A percentile compares a stretch with the other conserved stretches of the same genome.
Conservation (phyloP, 768 basidiomycete genomes). For the Inosperma sp. region DNA sequence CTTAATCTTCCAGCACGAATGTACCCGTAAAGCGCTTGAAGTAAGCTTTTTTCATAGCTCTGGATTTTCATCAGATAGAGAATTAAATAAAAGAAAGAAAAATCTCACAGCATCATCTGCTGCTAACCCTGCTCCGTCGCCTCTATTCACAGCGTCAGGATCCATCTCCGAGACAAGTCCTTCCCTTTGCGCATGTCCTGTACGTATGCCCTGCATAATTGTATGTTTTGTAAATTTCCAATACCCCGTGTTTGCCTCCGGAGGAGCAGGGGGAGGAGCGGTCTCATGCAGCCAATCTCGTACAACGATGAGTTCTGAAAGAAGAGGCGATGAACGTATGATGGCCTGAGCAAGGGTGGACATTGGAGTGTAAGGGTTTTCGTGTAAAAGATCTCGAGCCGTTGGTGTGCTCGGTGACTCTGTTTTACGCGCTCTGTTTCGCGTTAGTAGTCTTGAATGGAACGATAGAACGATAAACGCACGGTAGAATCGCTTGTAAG, state of each 20-base stretch:
- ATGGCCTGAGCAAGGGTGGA: conserved; percentile 70
- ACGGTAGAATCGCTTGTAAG: conserved; percentile 74
- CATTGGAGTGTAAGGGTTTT: conserved; percentile 82
- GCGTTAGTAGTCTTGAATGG: not conserved
- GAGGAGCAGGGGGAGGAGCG: conserved; percentile 52
- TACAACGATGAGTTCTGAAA: conserved; percentile 73
- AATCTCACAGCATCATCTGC: conserved; percentile 71
- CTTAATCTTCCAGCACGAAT: conserved; percentile 83
- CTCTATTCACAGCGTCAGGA: conserved; percentile 69
- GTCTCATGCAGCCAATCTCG: conserved; percentile 88
- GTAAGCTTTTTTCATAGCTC: conserved; percentile 77
- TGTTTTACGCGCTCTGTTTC: conserved; percentile 61
- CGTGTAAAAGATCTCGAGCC: conserved; percentile 51
- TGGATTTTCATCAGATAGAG: conserved; percentile 24
- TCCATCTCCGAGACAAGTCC: conserved; percentile 68
- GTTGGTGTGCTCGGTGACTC: conserved; percentile 43
- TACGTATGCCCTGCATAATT: conserved; percentile 59
- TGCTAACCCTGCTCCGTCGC: conserved; percentile 55
- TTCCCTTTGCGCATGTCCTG: conserved; percentile 40
- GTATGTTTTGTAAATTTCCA: conserved; percentile 79
- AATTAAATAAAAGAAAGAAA: not conserved
- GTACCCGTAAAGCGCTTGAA: conserved; percentile 74
- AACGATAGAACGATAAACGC: conserved; percentile 26
- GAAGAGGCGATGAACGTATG: conserved; percentile 59
- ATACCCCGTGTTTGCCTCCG: conserved; percentile 77